Conservation (phyloP, 164 flowering plant species). For the Magnolia sinica region DNA sequence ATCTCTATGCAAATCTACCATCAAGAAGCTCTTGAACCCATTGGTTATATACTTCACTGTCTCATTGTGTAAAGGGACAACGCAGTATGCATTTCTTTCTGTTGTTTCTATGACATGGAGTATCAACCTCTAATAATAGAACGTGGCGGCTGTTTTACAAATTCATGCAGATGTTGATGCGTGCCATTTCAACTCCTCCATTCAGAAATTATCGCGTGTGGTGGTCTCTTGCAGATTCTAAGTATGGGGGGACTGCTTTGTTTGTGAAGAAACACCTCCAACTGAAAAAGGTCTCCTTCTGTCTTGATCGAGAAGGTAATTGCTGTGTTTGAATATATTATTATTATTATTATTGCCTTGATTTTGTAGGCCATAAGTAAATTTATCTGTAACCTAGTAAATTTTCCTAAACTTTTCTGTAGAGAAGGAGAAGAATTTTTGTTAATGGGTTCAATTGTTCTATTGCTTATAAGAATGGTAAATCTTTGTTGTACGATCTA, state of each 20-base stretch:
- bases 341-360: not conserved
- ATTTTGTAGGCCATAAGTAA: not conserved
- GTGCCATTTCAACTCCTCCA: slow-evolving; percentile 82
- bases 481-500: too few relatives aligned
- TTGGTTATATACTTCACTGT: too few relatives aligned
- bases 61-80: too few relatives aligned
- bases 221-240: slow-evolving; percentile 97
- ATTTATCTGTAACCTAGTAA: not conserved
- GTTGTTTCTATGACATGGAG: too few relatives aligned
- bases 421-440: too few relatives aligned
- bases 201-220: slow-evolving; percentile 74
- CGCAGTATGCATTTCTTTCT: too few relatives aligned
- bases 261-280: slow-evolving; percentile 71
- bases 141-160: not conserved
- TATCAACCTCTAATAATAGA: too few relatives aligned
- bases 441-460: too few relatives aligned
- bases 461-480: too few relatives aligned
- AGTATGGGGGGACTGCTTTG: slow-evolving; percentile 94
- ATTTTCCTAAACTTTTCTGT: not conserved
- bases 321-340: not conserved
- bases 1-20: too few relatives aligned
- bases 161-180: slow-evolving; percentile 68
- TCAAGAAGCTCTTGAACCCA: too few relatives aligned
- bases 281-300: slow-evolving; percentile 71
- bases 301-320: slow-evolving; percentile 71